phyloP scores from a whole-genome alignment of 257 asterid species.

The Solanum medicagineum region DNA sequence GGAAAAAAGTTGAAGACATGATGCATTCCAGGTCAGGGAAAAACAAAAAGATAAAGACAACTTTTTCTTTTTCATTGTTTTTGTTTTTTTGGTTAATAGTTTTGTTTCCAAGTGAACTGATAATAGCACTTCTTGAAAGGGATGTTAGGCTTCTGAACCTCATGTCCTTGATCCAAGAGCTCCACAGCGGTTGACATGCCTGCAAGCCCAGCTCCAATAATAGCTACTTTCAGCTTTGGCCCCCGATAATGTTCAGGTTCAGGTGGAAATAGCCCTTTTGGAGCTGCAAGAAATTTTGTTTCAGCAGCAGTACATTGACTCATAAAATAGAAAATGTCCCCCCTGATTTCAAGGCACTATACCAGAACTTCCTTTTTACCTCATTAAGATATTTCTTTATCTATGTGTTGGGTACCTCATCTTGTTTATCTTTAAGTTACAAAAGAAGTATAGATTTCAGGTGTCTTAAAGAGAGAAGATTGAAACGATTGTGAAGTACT shows the following conservation, averaged over 20 bases:
- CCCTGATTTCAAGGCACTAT: neutral
- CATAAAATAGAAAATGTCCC: neutral
- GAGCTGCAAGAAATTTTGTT: slow-evolving; percentile 50
- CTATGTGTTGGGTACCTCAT: neutral
- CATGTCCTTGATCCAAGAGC: slow-evolving; percentile 99
- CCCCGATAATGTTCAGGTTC: slow-evolving; percentile 92
- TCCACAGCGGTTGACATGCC: slow-evolving; percentile 99
- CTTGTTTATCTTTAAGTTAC: neutral
- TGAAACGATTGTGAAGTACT: neutral
- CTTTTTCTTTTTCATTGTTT: neutral
- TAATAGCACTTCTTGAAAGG: neutral
- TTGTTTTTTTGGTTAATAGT: neutral
- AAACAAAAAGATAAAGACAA: neutral
- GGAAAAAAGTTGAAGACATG: slow-evolving; percentile 1
- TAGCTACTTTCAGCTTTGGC: slow-evolving; percentile 93
- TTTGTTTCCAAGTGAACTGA: neutral
- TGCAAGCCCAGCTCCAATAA: slow-evolving; percentile 96
- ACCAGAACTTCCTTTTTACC: neutral
- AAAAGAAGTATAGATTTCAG: neutral
- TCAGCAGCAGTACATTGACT: slow-evolving; percentile 1
- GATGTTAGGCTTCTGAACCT: slow-evolving; percentile 33
- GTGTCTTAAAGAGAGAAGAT: neutral
- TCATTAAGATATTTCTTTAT: neutral
- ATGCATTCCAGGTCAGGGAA: neutral
- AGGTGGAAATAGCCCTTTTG: slow-evolving; percentile 95